Base-by-base conservation (phyloP, 805 yeast genomes). In the Priceomyces haplophilus region DNA sequence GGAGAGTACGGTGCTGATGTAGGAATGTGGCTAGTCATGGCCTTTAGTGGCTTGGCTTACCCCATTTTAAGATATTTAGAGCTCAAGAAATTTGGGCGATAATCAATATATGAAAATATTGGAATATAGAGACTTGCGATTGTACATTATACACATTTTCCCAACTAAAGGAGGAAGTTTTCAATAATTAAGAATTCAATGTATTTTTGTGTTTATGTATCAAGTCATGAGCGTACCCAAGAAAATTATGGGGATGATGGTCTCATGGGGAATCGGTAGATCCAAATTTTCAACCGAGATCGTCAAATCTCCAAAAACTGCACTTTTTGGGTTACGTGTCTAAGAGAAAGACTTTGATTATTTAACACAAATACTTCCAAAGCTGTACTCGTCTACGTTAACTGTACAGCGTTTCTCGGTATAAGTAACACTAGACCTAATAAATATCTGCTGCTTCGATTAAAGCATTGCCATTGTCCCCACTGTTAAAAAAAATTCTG, bases 11-110 rank as follows among this genome's bases (percentile, higher is more conserved):
- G 86, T 43, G 95, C 88, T 15, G 96, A 88, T 59, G 59, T 88
- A 32, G 97, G 93, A 18, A 81, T 83, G 78, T 85, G 90, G 80
- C 59, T 88, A 29, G 71, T 85, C 11, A 77, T 85, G 78, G 93
- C 80, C 0, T 79, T 88, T 51, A 69, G 88, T 3, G 84, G 81
- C 0, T 46, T 81, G 1, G 65, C 72, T 0, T 88, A 83, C 58
- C 89, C 95, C 4, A 54, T 68, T 0, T 59, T 78, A n/a, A 69
- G 97, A 49, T 83, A 78, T 54, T 51, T 69, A 34, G 96, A 88
- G 58, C 61, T 85, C 50, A 76, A 72, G 54, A 65, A 61, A 42
- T 82, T 70, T 54, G 61, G 61, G 7, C 43, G 59, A 15, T 55
- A 45, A 38, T 10, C 20, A 7, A 21, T 21, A 7, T 21, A 21